Evolutionary conservation across 495 filamentous ascomycete species (phyloP).

Genomic region (Evansstolkia leycettana): DNA sequence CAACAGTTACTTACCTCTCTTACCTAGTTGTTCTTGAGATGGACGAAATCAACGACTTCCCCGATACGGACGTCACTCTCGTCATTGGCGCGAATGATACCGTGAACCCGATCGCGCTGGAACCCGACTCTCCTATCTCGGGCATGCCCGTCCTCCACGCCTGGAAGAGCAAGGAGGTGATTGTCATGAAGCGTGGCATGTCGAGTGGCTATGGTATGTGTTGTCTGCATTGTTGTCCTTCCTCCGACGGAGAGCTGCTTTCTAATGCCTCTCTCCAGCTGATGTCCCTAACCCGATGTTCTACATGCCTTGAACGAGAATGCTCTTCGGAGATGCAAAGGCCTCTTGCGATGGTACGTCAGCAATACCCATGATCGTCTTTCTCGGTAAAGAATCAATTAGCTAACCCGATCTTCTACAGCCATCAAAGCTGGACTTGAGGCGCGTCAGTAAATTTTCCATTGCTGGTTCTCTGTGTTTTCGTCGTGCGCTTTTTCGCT

Average conservation of each 20-base stretch:
- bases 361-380: neutral
- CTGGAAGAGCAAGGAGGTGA: conserved; percentile 81
- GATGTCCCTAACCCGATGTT: conserved; percentile 85
- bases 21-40: conserved; percentile 63
- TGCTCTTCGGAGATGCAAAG: conserved; percentile 79
- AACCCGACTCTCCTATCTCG: conserved; percentile 65
- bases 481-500: too few species aligned
- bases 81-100: conserved; percentile 83
- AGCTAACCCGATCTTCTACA: conserved; percentile 5
- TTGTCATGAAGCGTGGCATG: conserved; percentile 80
- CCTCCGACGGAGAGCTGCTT: too few species aligned
- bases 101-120: conserved; percentile 72
- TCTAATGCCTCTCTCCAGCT: conserved; percentile 32
- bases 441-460: conserved; percentile 19
- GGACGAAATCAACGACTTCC: conserved; percentile 85
- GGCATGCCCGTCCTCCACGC: conserved; percentile 80
- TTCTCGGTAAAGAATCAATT: too few species aligned
- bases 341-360: conserved; percentile 55
- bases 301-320: conserved; percentile 69
- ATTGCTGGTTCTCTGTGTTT: too few species aligned
- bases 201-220: conserved; percentile 66
- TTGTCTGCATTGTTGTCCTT: neutral
- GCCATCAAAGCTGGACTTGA: conserved; percentile 32
- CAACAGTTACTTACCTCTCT: too few species aligned
- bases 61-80: conserved; percentile 68